Evolutionary conservation across 2,329 filamentous ascomycete genomes (phyloP).

Genomic region (Fusarium sp.): DNA sequence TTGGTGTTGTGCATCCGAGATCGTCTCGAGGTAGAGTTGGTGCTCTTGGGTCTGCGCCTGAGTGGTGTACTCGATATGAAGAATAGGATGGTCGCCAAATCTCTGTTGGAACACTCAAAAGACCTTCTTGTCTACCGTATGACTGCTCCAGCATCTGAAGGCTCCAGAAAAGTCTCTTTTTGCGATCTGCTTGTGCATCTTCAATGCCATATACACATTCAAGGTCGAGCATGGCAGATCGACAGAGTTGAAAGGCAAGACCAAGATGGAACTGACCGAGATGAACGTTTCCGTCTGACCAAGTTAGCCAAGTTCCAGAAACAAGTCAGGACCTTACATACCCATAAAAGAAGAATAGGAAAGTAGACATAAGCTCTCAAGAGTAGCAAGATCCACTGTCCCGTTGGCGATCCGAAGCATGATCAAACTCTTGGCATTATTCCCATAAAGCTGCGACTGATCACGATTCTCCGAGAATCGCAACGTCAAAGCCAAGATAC

Average conservation of each 20-base stretch:
- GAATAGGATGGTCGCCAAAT: conserved; percentile 52
- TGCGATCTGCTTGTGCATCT: conserved; percentile 53
- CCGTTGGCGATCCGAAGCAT: conserved; percentile 64
- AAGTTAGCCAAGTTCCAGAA: conserved; percentile 5
- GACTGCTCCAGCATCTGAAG: conserved; percentile 61
- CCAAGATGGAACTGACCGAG: conserved; percentile 62
- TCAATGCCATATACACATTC: conserved; percentile 51
- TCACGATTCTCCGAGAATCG: conserved; percentile 51
- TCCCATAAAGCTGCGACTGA: conserved; percentile 48
- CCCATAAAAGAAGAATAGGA: conserved; percentile 62
- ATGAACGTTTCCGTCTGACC: conserved; percentile 58
- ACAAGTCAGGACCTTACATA: conserved; percentile 32
- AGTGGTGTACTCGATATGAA: conserved; percentile 34
- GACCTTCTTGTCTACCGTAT: conserved; percentile 59
- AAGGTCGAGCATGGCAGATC: conserved; percentile 60
- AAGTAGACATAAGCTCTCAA: conserved; percentile 62
- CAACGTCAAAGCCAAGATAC: conserved; percentile 53
- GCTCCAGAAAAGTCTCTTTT: conserved; percentile 63
- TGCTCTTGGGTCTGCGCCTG: conserved; percentile 45
- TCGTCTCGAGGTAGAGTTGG: conserved; percentile 58
- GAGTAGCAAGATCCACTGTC: conserved; percentile 59
- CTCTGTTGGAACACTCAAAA: conserved; percentile 54
- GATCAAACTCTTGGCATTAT: conserved; percentile 53
- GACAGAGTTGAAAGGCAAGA: conserved; percentile 61
- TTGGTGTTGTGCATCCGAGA: conserved; percentile 50